phyloP scores from a whole-genome alignment of 768 basidiomycete genomes.

The Mycena latifolia region DNA sequence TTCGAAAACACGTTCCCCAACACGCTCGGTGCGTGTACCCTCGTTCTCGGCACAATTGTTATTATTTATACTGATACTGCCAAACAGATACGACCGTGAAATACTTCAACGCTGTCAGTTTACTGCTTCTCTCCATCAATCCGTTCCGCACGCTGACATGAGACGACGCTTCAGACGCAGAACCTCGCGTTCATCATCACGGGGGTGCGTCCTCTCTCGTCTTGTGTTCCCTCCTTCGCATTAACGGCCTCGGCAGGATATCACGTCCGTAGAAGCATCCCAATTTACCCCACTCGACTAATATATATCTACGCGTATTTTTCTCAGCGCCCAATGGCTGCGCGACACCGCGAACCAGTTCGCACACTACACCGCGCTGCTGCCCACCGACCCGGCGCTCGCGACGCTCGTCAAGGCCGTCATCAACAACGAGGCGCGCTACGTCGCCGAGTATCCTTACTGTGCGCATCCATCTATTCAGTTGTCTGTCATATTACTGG shows the following conservation, averaged over 20 bases:
- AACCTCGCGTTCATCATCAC: conserved; percentile 87
- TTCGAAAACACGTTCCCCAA: conserved; percentile 90
- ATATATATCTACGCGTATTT: no score
- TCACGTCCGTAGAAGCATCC: conserved; percentile 67
- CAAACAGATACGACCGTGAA: conserved; percentile 80
- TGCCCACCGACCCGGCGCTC: conserved; percentile 62
- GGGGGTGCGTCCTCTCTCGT: conserved; percentile 64
- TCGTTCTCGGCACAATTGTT: no score
- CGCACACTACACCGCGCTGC: conserved; percentile 74
- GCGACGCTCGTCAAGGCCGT: conserved; percentile 81
- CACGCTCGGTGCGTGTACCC: conserved; percentile 71
- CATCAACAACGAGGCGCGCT: conserved; percentile 84
- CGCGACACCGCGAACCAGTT: conserved; percentile 90
- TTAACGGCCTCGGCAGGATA: conserved; percentile 60
- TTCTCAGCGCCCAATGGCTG: conserved; percentile 86
- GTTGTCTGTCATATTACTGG: no score
- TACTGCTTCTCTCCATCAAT: background rate
- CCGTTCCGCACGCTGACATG: background rate
- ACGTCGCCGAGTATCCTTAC: conserved; percentile 80
- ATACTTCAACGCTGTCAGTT: conserved; percentile 72
- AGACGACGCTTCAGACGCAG: no score
- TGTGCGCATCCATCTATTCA: conserved; percentile 51
- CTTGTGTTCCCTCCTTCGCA: background rate
- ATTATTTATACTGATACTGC: background rate
- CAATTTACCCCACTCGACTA: background rate